A percentile compares a stretch with the other conserved stretches of the same genome.
phyloP scores from a whole-genome alignment of 83 land plant species.

The Isoetes engelmannii region DNA sequence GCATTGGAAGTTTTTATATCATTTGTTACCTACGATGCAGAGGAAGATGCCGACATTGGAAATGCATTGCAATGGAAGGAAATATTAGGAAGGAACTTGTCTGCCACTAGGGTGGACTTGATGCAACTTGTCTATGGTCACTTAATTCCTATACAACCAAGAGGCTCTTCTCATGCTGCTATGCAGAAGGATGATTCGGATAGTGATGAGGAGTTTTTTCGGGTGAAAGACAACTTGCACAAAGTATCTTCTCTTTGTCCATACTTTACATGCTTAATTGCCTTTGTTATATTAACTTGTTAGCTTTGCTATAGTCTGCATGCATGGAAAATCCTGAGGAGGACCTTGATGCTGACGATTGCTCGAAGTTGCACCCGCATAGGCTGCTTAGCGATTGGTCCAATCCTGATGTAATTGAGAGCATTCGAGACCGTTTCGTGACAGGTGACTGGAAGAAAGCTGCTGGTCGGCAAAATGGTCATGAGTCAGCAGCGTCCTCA shows the following conservation, averaged over 20 bases:
- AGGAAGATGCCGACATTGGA: conserved; percentile 40
- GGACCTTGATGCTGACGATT: conserved; percentile 65
- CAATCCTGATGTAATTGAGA: conserved; percentile 41
- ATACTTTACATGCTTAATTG: too few relatives aligned
- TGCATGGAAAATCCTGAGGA: conserved; percentile 30
- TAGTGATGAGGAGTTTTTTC: conserved; percentile 73
- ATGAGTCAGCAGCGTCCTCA: conserved; percentile 21
- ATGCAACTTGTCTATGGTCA: conserved; percentile 91
- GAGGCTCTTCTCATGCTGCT: conserved; percentile 16
- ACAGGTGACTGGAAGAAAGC: conserved; percentile 93
- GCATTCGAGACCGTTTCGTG: conserved; percentile 87
- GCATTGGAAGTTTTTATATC: too few relatives aligned
- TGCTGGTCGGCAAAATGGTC: conserved; percentile 36
- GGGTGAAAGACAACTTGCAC: conserved; percentile 44
- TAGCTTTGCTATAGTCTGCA: conserved; percentile 2
- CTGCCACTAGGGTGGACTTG: conserved; percentile 38
- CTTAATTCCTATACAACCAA: conserved; percentile 21
- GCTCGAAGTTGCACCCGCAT: conserved; percentile 45
- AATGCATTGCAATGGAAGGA: conserved; percentile 82
- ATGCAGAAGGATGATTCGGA: conserved; percentile 13
- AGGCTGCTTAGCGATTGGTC: conserved; percentile 48
- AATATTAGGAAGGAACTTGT: conserved; percentile 36
- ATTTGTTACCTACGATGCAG: conserved; percentile 4
- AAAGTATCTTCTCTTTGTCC: conserved; percentile 36
- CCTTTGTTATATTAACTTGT: too few relatives aligned